These are phyloP conservation scores for Potentilla sterilis DNA, from an alignment of 306 rosid species.

Conservation along the genomic window DNA sequence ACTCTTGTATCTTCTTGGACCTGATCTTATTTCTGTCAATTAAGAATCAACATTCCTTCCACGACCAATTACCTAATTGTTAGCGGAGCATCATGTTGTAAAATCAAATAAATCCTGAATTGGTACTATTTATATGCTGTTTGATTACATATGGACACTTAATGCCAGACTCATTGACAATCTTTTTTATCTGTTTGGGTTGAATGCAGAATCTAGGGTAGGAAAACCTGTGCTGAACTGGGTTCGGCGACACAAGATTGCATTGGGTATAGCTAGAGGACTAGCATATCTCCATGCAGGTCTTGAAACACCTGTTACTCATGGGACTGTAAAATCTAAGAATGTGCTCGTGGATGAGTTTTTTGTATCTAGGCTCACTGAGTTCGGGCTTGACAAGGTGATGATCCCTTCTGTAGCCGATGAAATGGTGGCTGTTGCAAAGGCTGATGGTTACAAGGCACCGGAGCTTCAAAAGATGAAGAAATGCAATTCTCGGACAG, in stretches of 20 bases:
- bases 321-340: constrained; percentile 81
- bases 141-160: background rate
- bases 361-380: constrained; percentile 70
- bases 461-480: constrained; percentile 95
- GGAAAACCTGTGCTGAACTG: constrained; percentile 93
- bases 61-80: background rate
- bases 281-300: constrained; percentile 88
- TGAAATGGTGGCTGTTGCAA: constrained; percentile 81
- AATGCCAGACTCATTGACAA: constrained; percentile 4
- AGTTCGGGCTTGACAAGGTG: constrained; percentile 81
- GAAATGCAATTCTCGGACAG: constrained; percentile 85
- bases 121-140: background rate
- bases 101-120: background rate
- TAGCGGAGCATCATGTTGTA: background rate
- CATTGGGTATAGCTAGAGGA: constrained; percentile 83
- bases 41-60: constrained; percentile 1
- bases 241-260: constrained; percentile 95
- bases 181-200: constrained; percentile 20
- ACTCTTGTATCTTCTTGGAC: background rate
- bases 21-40: background rate
- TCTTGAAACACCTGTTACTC: constrained; percentile 80
- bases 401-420: constrained; percentile 82
- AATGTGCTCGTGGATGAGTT: constrained; percentile 87
- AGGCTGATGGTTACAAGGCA: constrained; percentile 81
- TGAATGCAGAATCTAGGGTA: constrained; percentile 62